These are phyloP conservation scores for Dipteronia sinensis DNA, from an alignment of 345 rosid species.

Conservation along the genomic window DNA sequence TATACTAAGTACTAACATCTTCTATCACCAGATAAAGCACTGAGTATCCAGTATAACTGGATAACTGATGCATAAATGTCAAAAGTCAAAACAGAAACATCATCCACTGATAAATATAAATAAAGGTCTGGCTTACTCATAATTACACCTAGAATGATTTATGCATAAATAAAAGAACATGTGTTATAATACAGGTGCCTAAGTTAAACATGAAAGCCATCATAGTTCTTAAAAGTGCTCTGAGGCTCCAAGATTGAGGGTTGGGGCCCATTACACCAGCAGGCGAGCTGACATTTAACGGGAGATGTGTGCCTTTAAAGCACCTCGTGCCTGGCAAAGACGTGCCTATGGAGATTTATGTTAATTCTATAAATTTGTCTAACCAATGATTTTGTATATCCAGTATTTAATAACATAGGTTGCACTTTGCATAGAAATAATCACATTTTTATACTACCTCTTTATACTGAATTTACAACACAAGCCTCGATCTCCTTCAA, in stretches of 20 bases:
- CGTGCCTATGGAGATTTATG: not conserved
- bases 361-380: not conserved
- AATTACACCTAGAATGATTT: not conserved
- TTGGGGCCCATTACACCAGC: not conserved
- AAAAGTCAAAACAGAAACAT: not conserved
- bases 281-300: not conserved
- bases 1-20: not conserved
- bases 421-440: not conserved
- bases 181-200: not conserved
- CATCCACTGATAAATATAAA: not conserved
- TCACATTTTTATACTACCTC: not conserved
- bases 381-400: not conserved
- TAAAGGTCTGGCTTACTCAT: not conserved
- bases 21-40: not conserved
- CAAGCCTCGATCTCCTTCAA: not conserved
- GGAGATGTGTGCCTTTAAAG: not conserved
- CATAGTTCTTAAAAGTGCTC: not conserved
- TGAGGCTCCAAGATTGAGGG: not conserved
- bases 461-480: no score
- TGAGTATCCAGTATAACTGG: not conserved
- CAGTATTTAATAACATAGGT: not conserved
- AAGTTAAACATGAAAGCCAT: not conserved
- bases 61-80: not conserved
- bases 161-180: not conserved
- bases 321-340: not conserved